Evolutionary conservation across 441 rosid genomes (phyloP), one percentile per base, ranked within the genome.

Genomic region (Gossypium schwendimanii): DNA sequence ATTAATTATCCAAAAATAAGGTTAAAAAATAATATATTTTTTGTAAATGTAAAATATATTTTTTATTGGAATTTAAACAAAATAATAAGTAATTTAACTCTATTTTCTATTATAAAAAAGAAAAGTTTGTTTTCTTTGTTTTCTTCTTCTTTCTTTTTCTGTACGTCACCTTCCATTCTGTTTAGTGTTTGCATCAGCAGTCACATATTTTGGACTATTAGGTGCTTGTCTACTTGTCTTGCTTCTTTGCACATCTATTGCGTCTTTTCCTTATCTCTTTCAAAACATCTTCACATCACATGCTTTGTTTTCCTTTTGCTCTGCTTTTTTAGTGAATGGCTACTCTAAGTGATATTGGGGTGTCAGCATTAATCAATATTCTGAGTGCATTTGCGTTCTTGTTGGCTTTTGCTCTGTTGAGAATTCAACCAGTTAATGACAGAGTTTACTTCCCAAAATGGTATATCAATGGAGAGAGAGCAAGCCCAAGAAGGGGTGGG

Each of bases 381-480:
- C 79, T 93, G 41, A 69, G 78, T 50, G 93, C 96, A 10, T 87
- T 93, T 71, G 85, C 92, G 1, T 93, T 95, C 78, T 80, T 95
- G 36, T 81, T 95, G 2, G 98, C 98, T 62, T 95, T 95, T 82
- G 99, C 98, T 74, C 69, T 93, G 39, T 81, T 95, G 4, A 87
- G 97, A 79, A 81, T 95, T 61, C 98, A 95, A 68, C 99, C 97
- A 18, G 66, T 92, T 69, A 95, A 95, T 81, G 98, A 95, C 84
- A 89, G 99, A 68, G 91, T 94, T 54, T 92, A 95, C 85, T 94
- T 92, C 71, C 88, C 98, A 2, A 94, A 94, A 77, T 87, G 96
- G 98, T 91, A 93, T 76, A 81, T 89, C 72, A 69, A 55, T 66
- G 90, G 95, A 21, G 80, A 41, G 2, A 85, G 99, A 75, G 79